phyloP scores from a whole-genome alignment of 2,329 filamentous ascomycete genomes.

The Corinectria fuckeliana region DNA sequence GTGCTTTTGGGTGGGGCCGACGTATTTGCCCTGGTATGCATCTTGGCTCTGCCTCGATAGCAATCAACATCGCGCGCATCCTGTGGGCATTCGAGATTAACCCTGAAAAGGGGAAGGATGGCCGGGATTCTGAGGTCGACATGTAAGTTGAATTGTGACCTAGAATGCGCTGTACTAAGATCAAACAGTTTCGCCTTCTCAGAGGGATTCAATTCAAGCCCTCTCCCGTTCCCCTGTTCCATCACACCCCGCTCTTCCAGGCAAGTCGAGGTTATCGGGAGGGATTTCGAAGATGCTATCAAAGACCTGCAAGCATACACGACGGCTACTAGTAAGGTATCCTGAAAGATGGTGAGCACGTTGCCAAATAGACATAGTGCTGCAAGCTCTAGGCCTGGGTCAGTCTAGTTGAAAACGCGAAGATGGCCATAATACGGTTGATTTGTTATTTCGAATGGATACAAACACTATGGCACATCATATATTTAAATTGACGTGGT shows the following conservation, averaged over 20 bases:
- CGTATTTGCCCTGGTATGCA: conserved; percentile 54
- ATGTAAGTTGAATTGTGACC: conserved; percentile 41
- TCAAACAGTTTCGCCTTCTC: conserved; percentile 48
- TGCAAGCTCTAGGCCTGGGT: no score
- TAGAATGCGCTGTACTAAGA: neutral
- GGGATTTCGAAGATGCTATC: conserved; percentile 39
- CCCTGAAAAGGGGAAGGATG: conserved; percentile 40
- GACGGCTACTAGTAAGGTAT: conserved; percentile 28
- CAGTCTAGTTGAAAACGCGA: no score
- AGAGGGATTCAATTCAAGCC: conserved; percentile 51
- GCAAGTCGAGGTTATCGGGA: conserved; percentile 42
- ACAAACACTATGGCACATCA: no score
- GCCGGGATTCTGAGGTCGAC: conserved; percentile 44
- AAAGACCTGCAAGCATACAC: conserved; percentile 38
- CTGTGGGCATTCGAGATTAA: conserved; percentile 60
- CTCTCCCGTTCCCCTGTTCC: conserved; percentile 49
- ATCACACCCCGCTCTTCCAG: conserved; percentile 45
- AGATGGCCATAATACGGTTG: no score
- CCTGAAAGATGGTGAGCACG: no score
- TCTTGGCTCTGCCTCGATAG: conserved; percentile 57
- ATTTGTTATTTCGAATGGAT: no score
- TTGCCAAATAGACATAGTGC: no score
- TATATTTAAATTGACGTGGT: neutral
- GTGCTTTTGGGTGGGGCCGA: conserved; percentile 51
- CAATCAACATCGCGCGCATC: conserved; percentile 53